Percentiles rank a stretch among this genome's conserved stretches.
phyloP scores from a whole-genome alignment of 1,139 yeast species.

The Scheffersomyces titani region DNA sequence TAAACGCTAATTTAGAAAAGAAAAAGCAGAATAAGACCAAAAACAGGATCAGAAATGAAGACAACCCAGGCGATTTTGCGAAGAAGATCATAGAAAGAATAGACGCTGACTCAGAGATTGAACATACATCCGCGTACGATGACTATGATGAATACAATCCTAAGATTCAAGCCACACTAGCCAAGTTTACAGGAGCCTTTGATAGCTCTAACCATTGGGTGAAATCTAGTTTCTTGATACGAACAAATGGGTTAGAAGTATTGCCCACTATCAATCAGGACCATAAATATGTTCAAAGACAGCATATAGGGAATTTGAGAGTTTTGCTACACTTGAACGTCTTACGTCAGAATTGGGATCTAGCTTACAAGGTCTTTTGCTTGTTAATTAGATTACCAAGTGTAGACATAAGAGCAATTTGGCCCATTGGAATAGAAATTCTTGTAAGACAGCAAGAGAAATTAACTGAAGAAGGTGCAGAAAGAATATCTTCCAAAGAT shows the following conservation, averaged over 20 bases:
- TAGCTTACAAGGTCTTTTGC: constrained; percentile 55
- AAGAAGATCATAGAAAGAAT: constrained; percentile 2
- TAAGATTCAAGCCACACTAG: constrained; percentile 13
- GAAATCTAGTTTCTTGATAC: constrained; percentile 24
- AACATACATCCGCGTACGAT: constrained; percentile 1
- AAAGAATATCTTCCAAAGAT: constrained; percentile 14
- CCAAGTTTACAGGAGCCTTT: constrained; percentile 16
- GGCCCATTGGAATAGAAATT: constrained; percentile 61
- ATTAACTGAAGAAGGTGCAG: neutral
- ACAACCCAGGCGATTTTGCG: constrained; percentile 5
- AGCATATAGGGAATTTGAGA: constrained; percentile 33
- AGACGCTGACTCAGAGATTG: neutral
- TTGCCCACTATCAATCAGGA: constrained; percentile 19
- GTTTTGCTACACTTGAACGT: constrained; percentile 40
- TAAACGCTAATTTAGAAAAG: constrained; percentile 12
- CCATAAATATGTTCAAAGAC: constrained; percentile 13
- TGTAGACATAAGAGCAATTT: constrained; percentile 54
- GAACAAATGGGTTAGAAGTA: constrained; percentile 33
- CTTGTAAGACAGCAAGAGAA: constrained; percentile 13
- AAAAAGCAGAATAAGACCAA: constrained; percentile 4
- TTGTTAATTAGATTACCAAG: constrained; percentile 47
- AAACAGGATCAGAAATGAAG: constrained; percentile 2
- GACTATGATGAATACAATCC: constrained; percentile 12
- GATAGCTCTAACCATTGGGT: constrained; percentile 24
- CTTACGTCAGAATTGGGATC: constrained; percentile 50